Conservation (phyloP, 768 basidiomycete species). For the Leccinum uliginosum region DNA sequence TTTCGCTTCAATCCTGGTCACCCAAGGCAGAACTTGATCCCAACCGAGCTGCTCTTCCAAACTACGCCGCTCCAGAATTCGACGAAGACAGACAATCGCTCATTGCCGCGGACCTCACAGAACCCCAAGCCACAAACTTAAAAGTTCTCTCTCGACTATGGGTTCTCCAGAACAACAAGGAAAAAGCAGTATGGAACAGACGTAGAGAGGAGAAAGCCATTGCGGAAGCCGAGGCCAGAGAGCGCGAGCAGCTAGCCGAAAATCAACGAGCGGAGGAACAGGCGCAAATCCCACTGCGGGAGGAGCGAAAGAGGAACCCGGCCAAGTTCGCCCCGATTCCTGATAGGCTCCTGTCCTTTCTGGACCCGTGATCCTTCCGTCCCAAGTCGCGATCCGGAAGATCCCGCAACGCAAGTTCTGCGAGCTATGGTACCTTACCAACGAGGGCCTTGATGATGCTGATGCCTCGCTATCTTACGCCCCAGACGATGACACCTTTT, state of each 20-base stretch:
- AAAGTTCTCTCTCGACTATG: not conserved
- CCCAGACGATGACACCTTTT: not conserved
- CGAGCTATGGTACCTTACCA: not conserved
- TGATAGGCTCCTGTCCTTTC: not conserved
- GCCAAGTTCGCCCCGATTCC: not conserved
- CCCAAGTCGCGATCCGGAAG: not conserved
- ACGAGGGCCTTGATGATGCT: not conserved
- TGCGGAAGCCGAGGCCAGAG: not conserved
- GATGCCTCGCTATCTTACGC: not conserved
- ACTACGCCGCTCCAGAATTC: not conserved
- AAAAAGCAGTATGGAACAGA: not conserved
- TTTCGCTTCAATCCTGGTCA: not conserved
- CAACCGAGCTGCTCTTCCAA: not conserved
- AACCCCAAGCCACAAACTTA: not conserved
- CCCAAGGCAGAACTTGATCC: not conserved
- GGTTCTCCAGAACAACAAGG: too few relatives aligned
- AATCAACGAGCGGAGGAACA: not conserved
- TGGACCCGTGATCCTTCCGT: not conserved
- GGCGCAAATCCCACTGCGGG: not conserved
- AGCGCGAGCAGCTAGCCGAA: not conserved
- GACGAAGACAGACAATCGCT: not conserved
- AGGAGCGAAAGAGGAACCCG: not conserved
- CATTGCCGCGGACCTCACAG: not conserved
- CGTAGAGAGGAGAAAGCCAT: too few relatives aligned
- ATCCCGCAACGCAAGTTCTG: not conserved